Percentiles rank a stretch among this genome's conserved stretches.
These are phyloP conservation scores for Agaricus blazei DNA, from an alignment of 768 basidiomycete species.

Conservation along the genomic window DNA sequence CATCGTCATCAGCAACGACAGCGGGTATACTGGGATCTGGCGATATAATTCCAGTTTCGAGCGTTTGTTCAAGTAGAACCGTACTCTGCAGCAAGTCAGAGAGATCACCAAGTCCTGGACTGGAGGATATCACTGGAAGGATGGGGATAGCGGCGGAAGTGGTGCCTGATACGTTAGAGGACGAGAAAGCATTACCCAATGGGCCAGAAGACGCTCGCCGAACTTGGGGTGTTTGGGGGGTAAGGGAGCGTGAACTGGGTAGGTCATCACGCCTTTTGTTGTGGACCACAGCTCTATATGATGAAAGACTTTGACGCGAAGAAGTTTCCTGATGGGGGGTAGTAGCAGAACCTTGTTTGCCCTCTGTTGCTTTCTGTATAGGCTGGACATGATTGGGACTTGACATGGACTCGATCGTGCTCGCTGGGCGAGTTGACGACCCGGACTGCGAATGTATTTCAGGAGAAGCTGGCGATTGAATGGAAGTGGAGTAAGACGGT, in stretches of 20 bases:
- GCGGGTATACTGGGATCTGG: conserved; percentile 21
- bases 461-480: neutral
- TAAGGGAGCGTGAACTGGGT: neutral
- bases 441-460: neutral
- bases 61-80: conserved; percentile 48
- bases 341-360: conserved; percentile 11
- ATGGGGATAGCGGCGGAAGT: neutral
- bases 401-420: conserved; percentile 33
- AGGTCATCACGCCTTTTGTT: conserved; percentile 40
- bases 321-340: conserved; percentile 15
- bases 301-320: conserved; percentile 14
- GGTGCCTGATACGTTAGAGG: neutral
- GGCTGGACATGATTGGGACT: conserved; percentile 26
- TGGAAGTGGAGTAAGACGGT: neutral
- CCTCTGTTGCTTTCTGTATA: conserved; percentile 23
- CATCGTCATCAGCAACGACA: conserved; percentile 11
- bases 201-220: conserved; percentile 16
- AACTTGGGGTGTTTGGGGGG: neutral
- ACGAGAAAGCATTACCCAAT: neutral
- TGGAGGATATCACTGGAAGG: conserved; percentile 24
- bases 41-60: conserved; percentile 45
- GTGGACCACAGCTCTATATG: conserved; percentile 57
- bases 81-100: conserved; percentile 52
- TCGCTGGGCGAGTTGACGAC: conserved; percentile 23
- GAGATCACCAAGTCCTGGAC: conserved; percentile 49